These are phyloP conservation scores for Boletus subparvulus DNA, from an alignment of 768 basidiomycete species.

Conservation along the genomic window DNA sequence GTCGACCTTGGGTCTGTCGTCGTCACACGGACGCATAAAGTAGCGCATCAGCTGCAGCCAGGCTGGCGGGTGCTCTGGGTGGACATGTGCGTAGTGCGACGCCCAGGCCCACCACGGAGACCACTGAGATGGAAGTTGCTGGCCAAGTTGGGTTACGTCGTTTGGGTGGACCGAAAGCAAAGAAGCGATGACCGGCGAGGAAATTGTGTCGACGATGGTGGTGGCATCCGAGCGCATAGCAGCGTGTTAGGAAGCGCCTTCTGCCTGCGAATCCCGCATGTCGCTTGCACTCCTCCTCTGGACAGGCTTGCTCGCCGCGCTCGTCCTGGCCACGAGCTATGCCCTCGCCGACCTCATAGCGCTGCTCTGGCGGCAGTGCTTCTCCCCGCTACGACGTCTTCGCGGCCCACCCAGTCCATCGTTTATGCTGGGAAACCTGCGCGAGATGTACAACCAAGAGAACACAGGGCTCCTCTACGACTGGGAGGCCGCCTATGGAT, in stretches of 20 bases:
- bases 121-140: constrained; percentile 24
- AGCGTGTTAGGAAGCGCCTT: background rate
- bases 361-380: constrained; percentile 44
- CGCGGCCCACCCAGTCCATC: constrained; percentile 47
- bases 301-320: constrained; percentile 3
- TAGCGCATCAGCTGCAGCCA: constrained; percentile 28
- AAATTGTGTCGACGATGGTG: constrained; percentile 17
- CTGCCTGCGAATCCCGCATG: background rate
- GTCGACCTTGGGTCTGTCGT: background rate
- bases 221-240: background rate
- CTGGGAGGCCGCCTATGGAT: constrained; percentile 49
- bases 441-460: constrained; percentile 57
- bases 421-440: constrained; percentile 52
- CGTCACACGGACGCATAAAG: constrained; percentile 16
- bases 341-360: constrained; percentile 39
- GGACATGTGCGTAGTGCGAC: constrained; percentile 7
- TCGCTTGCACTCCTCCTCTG: constrained; percentile 1
- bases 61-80: constrained; percentile 17
- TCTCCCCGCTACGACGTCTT: constrained; percentile 49
- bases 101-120: constrained; percentile 42
- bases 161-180: constrained; percentile 52
- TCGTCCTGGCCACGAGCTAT: constrained; percentile 19
- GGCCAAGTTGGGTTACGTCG: constrained; percentile 32
- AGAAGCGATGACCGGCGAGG: constrained; percentile 26
- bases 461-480: constrained; percentile 47